Percentiles rank a stretch among this genome's conserved stretches.
Evolutionary conservation across 208 protist species (phyloP).

Genomic region (Leishmania tarentolae): DNA sequence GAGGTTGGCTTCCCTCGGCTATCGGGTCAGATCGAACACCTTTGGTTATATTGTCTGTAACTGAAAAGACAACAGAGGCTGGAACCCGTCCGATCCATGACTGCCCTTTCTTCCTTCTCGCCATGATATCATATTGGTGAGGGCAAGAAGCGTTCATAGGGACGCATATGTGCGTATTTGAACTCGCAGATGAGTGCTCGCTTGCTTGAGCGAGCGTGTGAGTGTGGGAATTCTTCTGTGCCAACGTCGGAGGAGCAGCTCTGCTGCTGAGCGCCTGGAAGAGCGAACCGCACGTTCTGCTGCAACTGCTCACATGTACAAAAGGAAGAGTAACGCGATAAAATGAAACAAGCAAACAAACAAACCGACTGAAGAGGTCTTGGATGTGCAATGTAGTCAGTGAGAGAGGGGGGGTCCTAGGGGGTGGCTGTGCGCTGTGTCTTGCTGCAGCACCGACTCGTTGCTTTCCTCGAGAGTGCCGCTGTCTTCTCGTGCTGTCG

Average conservation of each 20-base stretch:
- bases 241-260: neutral
- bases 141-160: neutral
- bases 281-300: neutral
- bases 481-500: neutral
- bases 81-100: neutral
- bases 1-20: neutral
- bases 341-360: no score
- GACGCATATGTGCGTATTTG: neutral
- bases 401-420: neutral
- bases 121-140: neutral
- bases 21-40: neutral
- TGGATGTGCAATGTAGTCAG: neutral
- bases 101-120: neutral
- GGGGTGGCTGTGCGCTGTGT: neutral
- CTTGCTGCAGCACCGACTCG: neutral
- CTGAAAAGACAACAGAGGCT: neutral
- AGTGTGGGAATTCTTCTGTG: neutral
- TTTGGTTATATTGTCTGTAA: neutral
- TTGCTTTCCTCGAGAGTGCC: neutral
- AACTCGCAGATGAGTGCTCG: neutral
- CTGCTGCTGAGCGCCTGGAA: neutral
- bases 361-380: neutral
- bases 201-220: neutral
- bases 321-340: neutral
- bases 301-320: neutral